Base-by-base conservation (phyloP, 179 eudicot genomes). In the Pouteria campechiana region DNA sequence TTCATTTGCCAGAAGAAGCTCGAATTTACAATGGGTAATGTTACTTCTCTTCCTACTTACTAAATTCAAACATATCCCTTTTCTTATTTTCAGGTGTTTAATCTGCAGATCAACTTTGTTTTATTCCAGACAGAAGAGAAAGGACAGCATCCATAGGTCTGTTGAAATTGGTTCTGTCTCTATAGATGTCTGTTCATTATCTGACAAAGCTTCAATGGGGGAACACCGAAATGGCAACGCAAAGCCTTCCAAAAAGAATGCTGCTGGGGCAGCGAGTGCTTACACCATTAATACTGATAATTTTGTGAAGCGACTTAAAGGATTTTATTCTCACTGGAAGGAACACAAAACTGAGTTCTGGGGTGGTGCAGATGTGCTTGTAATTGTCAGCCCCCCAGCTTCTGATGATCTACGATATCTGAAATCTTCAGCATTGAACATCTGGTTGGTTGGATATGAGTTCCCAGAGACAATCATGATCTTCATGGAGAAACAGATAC, bases 391-490 rank as follows among this genome's bases (percentile, higher is more conserved):
- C 1, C 96, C 94, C 4, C 94, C 94, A 0, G 55, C 83, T 0
- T 79, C 94, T 0, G 92, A 90, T 2, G 98, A 90, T 48, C 31
- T 90, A 40, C 72, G 98, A 16, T 86, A 90, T 40, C 31, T 90
- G 34, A 90, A 90, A 37, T 79, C 96, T 1, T 90, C 96, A 3
- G 87, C 96, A 36, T 47, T 90, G 3, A 79, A 76, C 13, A 63
- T 90, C 1, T 90, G 98, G 96, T 48, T 90, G 25, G 45, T 90
- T 36, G 98, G 96, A 4, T 90, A 90, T 14, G 98, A 86, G 48
- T 90, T 90, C 39, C 92, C 96, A 0, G 96, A 90, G 21, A 90
- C 96, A 1, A 70, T 90, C 1, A 86, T 90, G 90, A 73, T 82
- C 1, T 86, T 90, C 43, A 60, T 67, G 28, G 55, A 47, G 34